phyloP scores from a whole-genome alignment of 2,329 filamentous ascomycete species.

The Zymoseptoria brevis region DNA sequence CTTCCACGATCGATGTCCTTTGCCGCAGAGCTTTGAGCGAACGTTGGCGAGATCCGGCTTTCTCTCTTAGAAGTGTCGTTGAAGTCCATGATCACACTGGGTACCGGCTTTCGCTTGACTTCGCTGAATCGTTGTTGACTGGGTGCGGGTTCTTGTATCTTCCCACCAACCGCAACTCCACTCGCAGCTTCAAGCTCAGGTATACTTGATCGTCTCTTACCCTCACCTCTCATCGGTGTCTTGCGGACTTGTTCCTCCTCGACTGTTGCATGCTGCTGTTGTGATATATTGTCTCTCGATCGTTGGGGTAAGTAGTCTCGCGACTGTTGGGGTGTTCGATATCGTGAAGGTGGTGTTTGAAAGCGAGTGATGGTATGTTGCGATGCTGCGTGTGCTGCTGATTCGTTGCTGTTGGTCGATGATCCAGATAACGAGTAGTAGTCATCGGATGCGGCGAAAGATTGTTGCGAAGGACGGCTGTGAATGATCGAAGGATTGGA shows the following conservation, averaged over 20 bases:
- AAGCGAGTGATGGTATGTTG: constrained; percentile 24
- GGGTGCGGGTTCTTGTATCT: neutral
- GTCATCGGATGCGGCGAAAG: constrained; percentile 43
- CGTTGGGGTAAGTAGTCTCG: constrained; percentile 15
- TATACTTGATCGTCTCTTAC: constrained; percentile 21
- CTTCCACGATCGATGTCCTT: constrained; percentile 23
- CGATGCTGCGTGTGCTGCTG: constrained; percentile 16
- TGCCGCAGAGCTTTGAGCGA: constrained; percentile 26
- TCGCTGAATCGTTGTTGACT: neutral
- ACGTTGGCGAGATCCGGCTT: constrained; percentile 16
- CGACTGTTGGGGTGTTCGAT: constrained; percentile 29
- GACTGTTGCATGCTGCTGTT: constrained; percentile 12
- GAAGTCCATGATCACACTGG: constrained; percentile 25
- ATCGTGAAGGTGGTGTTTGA: constrained; percentile 29
- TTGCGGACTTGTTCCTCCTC: constrained; percentile 21
- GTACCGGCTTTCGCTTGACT: constrained; percentile 29
- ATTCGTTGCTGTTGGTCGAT: constrained; percentile 27
- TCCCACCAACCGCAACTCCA: neutral
- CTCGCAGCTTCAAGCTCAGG: constrained; percentile 3
- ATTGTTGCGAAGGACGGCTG: constrained; percentile 36
- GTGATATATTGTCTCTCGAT: constrained; percentile 5
- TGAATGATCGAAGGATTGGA: constrained; percentile 27
- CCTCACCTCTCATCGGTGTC: constrained; percentile 29
- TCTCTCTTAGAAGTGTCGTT: constrained; percentile 1
- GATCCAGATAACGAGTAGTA: constrained; percentile 41